These are phyloP conservation scores for Parasitella parasitica DNA, from an alignment of 371 early-diverging fungal genomes.

Conservation along the genomic window DNA sequence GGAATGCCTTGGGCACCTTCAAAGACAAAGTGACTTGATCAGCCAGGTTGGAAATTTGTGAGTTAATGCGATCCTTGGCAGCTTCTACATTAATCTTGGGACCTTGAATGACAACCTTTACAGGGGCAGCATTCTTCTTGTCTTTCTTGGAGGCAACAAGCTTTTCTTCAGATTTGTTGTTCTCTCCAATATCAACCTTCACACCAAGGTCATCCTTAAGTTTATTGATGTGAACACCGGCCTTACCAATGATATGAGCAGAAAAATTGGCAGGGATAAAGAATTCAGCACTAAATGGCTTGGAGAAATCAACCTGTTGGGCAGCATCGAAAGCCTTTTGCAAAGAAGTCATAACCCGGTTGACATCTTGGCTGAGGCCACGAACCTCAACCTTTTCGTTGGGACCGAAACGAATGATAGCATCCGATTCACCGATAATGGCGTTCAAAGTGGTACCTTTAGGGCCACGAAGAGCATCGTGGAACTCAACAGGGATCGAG, in stretches of 20 bases:
- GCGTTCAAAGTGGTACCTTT: conserved; percentile 73
- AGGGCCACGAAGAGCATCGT: conserved; percentile 75
- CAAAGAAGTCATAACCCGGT: conserved; percentile 66
- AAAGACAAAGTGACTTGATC: conserved; percentile 69
- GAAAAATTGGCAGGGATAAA: conserved; percentile 70
- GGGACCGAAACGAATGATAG: conserved; percentile 72
- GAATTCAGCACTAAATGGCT: conserved; percentile 68
- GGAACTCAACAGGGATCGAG: conserved; percentile 71
- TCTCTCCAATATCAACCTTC: conserved; percentile 72
- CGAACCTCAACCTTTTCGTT: conserved; percentile 66
- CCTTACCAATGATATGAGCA: conserved; percentile 88
- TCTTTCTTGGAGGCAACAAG: conserved; percentile 21
- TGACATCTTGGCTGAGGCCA: conserved; percentile 80
- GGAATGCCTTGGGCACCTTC: conserved; percentile 63
- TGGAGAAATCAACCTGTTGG: conserved; percentile 65
- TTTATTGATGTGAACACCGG: conserved; percentile 78
- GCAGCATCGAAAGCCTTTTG: conserved; percentile 63
- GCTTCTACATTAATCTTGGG: conserved; percentile 74
- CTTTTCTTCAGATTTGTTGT: conserved; percentile 36
- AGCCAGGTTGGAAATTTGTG: conserved; percentile 70
- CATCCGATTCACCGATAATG: conserved; percentile 61
- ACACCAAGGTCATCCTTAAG: conserved; percentile 79
- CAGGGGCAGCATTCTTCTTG: conserved; percentile 45
- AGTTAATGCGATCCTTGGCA: conserved; percentile 72
- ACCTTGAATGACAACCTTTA: conserved; percentile 80